Evolutionary conservation across 2,329 filamentous ascomycete genomes (phyloP).

Genomic region (Colletotrichum agaves): DNA sequence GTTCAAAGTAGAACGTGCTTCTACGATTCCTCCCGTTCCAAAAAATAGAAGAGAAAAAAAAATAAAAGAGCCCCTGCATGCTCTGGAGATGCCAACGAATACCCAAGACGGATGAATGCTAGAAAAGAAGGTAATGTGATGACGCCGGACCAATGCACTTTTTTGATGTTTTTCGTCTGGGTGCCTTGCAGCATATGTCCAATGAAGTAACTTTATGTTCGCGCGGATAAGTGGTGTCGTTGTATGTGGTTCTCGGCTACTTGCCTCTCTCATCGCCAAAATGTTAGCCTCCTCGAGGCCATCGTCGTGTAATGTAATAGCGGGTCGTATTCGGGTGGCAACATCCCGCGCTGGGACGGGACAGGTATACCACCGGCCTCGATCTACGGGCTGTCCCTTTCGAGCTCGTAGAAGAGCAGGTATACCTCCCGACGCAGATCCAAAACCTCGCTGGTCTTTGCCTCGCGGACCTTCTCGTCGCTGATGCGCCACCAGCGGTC

Average conservation of each 20-base stretch:
- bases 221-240: not conserved
- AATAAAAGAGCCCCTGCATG: no score
- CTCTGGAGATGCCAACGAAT: not conserved
- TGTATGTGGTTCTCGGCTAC: not conserved
- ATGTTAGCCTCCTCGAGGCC: constrained; percentile 16
- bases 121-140: not conserved
- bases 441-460: constrained; percentile 90
- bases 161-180: constrained; percentile 8
- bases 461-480: constrained; percentile 95
- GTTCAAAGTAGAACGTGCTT: no score
- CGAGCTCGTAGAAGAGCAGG: constrained; percentile 93
- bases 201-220: constrained; percentile 18
- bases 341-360: constrained; percentile 12
- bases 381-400: constrained; percentile 54
- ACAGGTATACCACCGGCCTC: constrained; percentile 36
- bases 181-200: not conserved
- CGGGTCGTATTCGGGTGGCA: constrained; percentile 27
- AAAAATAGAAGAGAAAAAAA: no score
- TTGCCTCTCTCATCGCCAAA: constrained; percentile 15
- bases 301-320: constrained; percentile 20
- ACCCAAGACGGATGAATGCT: constrained; percentile 1
- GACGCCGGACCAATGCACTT: constrained; percentile 21
- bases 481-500: constrained; percentile 98
- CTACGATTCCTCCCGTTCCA: no score
- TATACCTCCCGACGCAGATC: constrained; percentile 97